phyloP scores from a whole-genome alignment of 2,329 filamentous ascomycete species.

The Xylariales sp. region DNA sequence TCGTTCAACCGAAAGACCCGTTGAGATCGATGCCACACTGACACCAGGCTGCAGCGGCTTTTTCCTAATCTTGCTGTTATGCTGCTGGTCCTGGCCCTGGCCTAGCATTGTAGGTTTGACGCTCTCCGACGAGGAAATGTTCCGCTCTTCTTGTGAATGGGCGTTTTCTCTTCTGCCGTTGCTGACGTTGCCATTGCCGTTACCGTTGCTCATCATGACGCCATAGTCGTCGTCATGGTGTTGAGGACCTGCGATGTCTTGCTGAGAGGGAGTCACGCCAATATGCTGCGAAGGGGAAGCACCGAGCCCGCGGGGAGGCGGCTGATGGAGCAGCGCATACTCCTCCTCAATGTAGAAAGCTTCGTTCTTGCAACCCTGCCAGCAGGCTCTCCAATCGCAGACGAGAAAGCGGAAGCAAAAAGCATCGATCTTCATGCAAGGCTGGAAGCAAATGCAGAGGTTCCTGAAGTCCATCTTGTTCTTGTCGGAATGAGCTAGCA shows the following conservation, averaged over 20 bases:
- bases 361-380: constrained; percentile 93
- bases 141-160: constrained; percentile 43
- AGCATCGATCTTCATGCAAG: constrained; percentile 91
- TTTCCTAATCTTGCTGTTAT: constrained; percentile 37
- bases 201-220: constrained; percentile 6
- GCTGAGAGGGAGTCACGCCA: no score
- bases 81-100: constrained; percentile 21
- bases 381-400: constrained; percentile 92
- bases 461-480: constrained; percentile 99
- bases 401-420: constrained; percentile 96
- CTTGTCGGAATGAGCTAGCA: constrained; percentile 86
- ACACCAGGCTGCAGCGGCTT: constrained; percentile 39
- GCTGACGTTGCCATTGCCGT: constrained; percentile 19
- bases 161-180: constrained; percentile 20
- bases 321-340: constrained; percentile 55
- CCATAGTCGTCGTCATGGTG: constrained; percentile 6
- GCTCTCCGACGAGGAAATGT: constrained; percentile 62
- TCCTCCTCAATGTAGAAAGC: constrained; percentile 70
- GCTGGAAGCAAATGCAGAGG: constrained; percentile 93
- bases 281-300: constrained; percentile 1
- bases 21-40: constrained; percentile 40
- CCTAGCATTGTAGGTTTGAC: constrained; percentile 44
- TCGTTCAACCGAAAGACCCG: constrained; percentile 41
- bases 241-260: neutral
- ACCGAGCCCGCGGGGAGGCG: constrained; percentile 47